phyloP scores from a whole-genome alignment of 1,284 basidiomycete species.

The Polyporus tsugae region DNA sequence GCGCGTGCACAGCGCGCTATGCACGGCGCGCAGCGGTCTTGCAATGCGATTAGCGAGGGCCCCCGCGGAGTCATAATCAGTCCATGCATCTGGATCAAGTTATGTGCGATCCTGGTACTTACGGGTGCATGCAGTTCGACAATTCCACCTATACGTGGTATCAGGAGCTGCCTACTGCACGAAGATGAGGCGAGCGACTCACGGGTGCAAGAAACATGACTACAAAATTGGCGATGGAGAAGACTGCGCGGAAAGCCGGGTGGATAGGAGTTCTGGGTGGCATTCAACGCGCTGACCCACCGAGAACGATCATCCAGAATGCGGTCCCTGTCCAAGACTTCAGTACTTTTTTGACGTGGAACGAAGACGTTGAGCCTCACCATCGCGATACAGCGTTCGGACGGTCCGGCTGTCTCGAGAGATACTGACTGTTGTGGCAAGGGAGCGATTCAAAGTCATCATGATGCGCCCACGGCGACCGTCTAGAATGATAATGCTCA shows the following conservation, averaged over 20 bases:
- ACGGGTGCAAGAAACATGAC: conserved; percentile 10
- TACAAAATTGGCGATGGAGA: conserved; percentile 10
- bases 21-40: background rate
- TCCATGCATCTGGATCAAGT: background rate
- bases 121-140: background rate
- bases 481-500: background rate
- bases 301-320: conserved; percentile 8
- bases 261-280: background rate
- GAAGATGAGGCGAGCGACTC: background rate
- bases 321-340: background rate
- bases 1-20: conserved; percentile 3
- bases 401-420: background rate
- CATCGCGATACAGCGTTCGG: conserved; percentile 11
- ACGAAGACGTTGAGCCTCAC: background rate
- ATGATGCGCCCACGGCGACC: background rate
- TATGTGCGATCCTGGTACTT: background rate
- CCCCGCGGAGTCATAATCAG: background rate
- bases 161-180: no score
- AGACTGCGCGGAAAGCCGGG: background rate
- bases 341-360: background rate
- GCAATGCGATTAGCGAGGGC: no score
- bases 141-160: background rate
- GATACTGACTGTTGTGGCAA: background rate
- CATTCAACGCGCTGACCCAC: background rate
- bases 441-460: background rate